Percentiles rank a stretch among this genome's conserved stretches.
Evolutionary conservation across 257 asterid species (phyloP).

Genomic region (Primulina tabacum): DNA sequence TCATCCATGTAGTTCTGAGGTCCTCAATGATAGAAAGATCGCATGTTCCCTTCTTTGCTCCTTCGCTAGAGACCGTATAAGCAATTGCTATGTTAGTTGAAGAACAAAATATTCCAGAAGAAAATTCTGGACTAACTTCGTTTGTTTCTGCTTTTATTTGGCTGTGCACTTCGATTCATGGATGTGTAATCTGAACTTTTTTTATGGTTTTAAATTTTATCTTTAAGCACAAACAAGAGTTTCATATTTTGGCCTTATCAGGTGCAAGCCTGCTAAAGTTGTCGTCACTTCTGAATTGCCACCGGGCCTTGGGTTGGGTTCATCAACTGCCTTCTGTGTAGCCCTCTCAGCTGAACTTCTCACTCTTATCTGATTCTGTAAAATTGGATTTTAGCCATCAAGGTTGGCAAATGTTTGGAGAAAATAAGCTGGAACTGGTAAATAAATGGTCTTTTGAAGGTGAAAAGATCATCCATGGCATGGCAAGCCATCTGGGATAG

Average conservation of each 20-base stretch:
- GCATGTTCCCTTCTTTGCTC: constrained; percentile 4
- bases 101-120: constrained; percentile 70
- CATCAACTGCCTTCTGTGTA: constrained; percentile 94
- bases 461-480: constrained; percentile 80
- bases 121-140: constrained; percentile 55
- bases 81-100: constrained; percentile 74
- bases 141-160: constrained; percentile 89
- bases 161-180: constrained; percentile 80
- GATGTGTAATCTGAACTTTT: constrained; percentile 39
- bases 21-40: not conserved
- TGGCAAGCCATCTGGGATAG: constrained; percentile 94
- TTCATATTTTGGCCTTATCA: constrained; percentile 33
- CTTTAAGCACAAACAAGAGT: not conserved
- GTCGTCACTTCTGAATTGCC: constrained; percentile 90
- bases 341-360: constrained; percentile 83
- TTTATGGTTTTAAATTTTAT: not conserved
- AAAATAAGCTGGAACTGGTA: constrained; percentile 72
- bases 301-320: constrained; percentile 93
- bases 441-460: constrained; percentile 99
- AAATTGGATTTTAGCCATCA: constrained; percentile 74
- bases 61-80: constrained; percentile 58
- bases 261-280: constrained; percentile 81
- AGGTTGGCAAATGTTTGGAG: constrained; percentile 82
- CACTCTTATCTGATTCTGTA: constrained; percentile 57
- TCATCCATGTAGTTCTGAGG: not conserved